Conservation (phyloP, 2,329 filamentous ascomycete species). For the Sporothrix inflata region DNA sequence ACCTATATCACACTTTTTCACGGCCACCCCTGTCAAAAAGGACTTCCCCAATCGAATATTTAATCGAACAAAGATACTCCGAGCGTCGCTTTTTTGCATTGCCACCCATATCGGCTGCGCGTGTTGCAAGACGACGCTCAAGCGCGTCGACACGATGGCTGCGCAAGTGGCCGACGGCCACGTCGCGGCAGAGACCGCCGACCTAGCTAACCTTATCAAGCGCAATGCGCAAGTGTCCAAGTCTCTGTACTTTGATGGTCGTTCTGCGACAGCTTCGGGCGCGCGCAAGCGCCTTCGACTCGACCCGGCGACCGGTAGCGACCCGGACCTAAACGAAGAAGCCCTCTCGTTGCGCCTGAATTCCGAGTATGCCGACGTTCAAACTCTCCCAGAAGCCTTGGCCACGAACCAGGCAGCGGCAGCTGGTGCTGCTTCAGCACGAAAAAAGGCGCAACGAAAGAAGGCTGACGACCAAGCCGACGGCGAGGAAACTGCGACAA, state of each 20-base stretch:
- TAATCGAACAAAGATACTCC: not conserved
- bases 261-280: not conserved
- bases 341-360: slow-evolving; percentile 62
- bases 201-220: slow-evolving; percentile 45
- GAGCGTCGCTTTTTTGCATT: not conserved
- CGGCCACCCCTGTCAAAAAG: not conserved
- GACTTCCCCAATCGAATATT: not conserved
- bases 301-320: slow-evolving; percentile 43
- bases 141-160: slow-evolving; percentile 37
- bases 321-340: slow-evolving; percentile 47
- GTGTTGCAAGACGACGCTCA: not conserved
- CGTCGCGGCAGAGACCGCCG: slow-evolving; percentile 33
- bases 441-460: slow-evolving; percentile 52
- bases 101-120: not conserved
- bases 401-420: slow-evolving; percentile 75
- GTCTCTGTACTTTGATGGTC: slow-evolving; percentile 44
- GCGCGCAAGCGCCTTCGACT: slow-evolving; percentile 42
- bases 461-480: slow-evolving; percentile 44
- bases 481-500: slow-evolving; percentile 52
- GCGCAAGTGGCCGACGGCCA: slow-evolving; percentile 38
- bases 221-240: slow-evolving; percentile 49
- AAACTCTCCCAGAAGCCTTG: slow-evolving; percentile 75
- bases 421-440: slow-evolving; percentile 55
- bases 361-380: slow-evolving; percentile 77
- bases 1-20: not conserved